Evolutionary conservation across 306 rosid species (phyloP), one percentile per base, ranked within the genome.

Genomic region (Vigna hirtella): DNA sequence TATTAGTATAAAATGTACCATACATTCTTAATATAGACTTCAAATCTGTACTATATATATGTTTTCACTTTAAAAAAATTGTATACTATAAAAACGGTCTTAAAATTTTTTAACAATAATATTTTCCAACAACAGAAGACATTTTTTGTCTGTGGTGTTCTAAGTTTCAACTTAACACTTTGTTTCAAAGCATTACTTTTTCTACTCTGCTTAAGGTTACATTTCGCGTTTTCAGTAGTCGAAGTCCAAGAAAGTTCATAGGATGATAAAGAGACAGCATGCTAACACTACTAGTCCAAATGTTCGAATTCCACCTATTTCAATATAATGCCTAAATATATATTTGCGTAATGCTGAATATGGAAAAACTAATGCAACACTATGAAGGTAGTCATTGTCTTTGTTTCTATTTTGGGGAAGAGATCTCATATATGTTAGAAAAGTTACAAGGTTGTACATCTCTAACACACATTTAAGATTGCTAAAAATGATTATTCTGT

Each of bases 401-500:
- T 10, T 5, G 64, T 68, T 62, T 68, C 81, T 38, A 28, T 17
- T 77, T 43, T 38, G 52, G 50, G 17, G 61, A 56, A 56, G 28
- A 73, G 43, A 63, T 55, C 67, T 73, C 47, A 80, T 36, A 30
- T 26, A 30, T 13, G 69, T 10, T 17, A 75, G 24, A 15, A 72
- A 79, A 73, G 74, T 55, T 45, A 12, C 48, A 10, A 22, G 64
- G 55, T 81, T 74, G 72, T 22, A 55, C 70, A 57, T 81, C 73
- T 58, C 66, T 13, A 49, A 76, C 77, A 76, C 43, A 62, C 45
- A 45, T 74, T 74, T 28, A 57, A 26, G 24, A 43, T 38, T 80
- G 30, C 63, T 14, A 11, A 69, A 72, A 72, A 59, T 30, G 65
- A 82, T 77, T 77, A 82, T 72, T 70, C 17, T 61, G 50, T 70